Percentiles rank a stretch among this genome's conserved stretches.
Conservation (phyloP, 176 grass and related monocot genomes). For the Tuctoria greenei region DNA sequence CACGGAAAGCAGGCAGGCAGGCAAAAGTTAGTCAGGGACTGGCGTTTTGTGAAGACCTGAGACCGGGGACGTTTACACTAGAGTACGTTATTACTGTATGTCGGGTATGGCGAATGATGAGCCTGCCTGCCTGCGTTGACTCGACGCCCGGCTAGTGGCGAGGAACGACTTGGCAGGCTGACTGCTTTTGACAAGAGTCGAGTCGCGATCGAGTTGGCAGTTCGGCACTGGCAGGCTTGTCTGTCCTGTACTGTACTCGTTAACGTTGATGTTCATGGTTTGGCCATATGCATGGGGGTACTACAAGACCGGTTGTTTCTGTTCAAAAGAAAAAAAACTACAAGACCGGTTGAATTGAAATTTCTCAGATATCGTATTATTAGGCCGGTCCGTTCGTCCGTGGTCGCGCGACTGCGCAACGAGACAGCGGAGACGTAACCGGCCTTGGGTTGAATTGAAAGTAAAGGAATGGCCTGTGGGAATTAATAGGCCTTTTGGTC, state of each 20-base stretch:
- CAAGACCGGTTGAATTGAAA: neutral
- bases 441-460: neutral
- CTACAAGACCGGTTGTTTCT: too few species aligned
- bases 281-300: neutral
- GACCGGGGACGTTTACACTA: slow-evolving; percentile 5
- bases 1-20: neutral
- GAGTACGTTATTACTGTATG: neutral
- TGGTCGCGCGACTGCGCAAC: neutral
- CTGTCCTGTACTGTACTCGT: too few species aligned
- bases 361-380: neutral
- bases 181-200: neutral
- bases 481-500: neutral
- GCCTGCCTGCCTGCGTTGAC: neutral
- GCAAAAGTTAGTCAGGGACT: neutral
- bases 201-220: slow-evolving; percentile 26
- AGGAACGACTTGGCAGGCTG: neutral
- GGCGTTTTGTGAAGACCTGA: neutral
- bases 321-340: too few species aligned
- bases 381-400: neutral
- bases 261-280: neutral
- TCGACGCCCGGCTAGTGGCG: neutral
- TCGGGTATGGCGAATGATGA: neutral
- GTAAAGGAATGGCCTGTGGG: neutral
- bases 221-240: slow-evolving; percentile 8
- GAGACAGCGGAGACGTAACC: too few species aligned